phyloP scores from a whole-genome alignment of 2,329 filamentous ascomycete genomes.

The Diaporthe batatas region DNA sequence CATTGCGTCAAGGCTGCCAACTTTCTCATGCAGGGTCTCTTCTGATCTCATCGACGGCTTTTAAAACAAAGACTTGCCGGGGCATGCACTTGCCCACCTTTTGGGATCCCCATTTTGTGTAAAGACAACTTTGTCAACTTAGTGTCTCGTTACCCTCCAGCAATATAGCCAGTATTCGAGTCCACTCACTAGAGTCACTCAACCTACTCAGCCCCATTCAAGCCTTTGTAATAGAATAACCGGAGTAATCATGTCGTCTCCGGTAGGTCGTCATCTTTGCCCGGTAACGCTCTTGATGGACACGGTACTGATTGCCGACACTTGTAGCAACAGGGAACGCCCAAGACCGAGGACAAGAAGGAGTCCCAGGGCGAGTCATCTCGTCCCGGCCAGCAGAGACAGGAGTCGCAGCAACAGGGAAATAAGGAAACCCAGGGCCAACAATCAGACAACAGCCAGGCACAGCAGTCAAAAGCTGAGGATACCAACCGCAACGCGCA shows the following conservation, averaged over 20 bases:
- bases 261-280: conserved; percentile 28
- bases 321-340: conserved; percentile 39
- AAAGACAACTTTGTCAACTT: conserved; percentile 27
- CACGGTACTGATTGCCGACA: conserved; percentile 22
- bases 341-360: conserved; percentile 38
- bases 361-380: conserved; percentile 19
- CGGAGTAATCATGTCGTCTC: conserved; percentile 40
- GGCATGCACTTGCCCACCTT: conserved; percentile 32
- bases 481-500: conserved; percentile 15
- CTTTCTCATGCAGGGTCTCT: conserved; percentile 40
- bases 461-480: conserved; percentile 31
- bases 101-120: conserved; percentile 10
- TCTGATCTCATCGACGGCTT: conserved; percentile 26
- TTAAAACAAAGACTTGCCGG: conserved; percentile 42
- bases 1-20: conserved; percentile 44
- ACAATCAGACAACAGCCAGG: conserved; percentile 17
- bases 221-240: conserved; percentile 8
- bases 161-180: background rate
- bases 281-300: background rate
- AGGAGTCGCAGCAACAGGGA: conserved; percentile 34
- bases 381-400: conserved; percentile 35
- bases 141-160: background rate
- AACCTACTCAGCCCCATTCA: background rate
- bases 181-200: conserved; percentile 26
- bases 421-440: background rate